Evolutionary conservation across 441 rosid species (phyloP).

Genomic region (Bruguiera hainesii): DNA sequence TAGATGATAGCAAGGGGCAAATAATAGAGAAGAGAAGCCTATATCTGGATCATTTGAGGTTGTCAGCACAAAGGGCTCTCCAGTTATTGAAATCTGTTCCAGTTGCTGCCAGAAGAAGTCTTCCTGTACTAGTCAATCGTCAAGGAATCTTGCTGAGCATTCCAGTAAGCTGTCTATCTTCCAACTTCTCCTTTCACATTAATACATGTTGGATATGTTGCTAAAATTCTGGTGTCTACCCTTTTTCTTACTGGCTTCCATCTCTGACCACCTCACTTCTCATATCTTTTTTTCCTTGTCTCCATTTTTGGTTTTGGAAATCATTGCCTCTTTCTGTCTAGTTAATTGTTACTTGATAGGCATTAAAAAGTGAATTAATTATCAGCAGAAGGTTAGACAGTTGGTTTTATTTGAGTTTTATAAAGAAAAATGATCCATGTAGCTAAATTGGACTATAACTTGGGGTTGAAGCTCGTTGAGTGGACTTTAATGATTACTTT

Average conservation of each 20-base stretch:
- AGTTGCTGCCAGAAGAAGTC: conserved; percentile 71
- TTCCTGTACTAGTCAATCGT: conserved; percentile 62
- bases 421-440: too few relatives aligned
- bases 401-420: too few relatives aligned
- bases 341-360: not conserved
- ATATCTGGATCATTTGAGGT: conserved; percentile 32
- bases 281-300: not conserved
- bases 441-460: too few relatives aligned
- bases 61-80: conserved; percentile 53
- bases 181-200: not conserved
- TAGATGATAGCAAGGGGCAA: conserved; percentile 10
- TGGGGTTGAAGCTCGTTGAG: too few relatives aligned
- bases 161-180: conserved; percentile 53
- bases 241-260: not conserved
- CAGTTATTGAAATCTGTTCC: conserved; percentile 57
- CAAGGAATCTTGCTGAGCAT: conserved; percentile 56
- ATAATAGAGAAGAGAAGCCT: conserved; percentile 20
- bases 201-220: not conserved
- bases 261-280: too few relatives aligned
- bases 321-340: not conserved
- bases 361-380: too few relatives aligned
- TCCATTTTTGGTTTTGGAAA: not conserved
- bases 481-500: too few relatives aligned
- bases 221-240: not conserved
- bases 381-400: too few relatives aligned